Conservation (phyloP, 441 rosid genomes). For the Lepidium campestre region DNA sequence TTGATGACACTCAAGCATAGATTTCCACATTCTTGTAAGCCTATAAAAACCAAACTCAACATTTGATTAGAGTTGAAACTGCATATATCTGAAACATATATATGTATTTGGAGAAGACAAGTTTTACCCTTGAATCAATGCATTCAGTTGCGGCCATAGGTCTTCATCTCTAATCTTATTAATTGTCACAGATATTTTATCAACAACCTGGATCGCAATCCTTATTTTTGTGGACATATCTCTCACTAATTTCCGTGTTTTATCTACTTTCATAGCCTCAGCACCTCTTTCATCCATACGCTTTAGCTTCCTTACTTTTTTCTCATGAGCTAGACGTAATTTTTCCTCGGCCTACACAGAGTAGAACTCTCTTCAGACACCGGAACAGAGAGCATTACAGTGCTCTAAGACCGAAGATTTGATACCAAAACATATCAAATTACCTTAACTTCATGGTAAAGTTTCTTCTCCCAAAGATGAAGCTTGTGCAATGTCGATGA, state of each 20-base stretch:
- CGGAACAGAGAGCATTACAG: neutral
- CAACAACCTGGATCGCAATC: slow-evolving; percentile 84
- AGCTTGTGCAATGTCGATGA: slow-evolving; percentile 86
- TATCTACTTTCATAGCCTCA: slow-evolving; percentile 58
- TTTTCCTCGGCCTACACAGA: slow-evolving; percentile 75
- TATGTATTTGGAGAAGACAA: neutral
- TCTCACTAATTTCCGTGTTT: slow-evolving; percentile 49
- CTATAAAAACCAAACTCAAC: slow-evolving; percentile 27
- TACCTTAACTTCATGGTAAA: slow-evolving; percentile 88
- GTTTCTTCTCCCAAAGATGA: slow-evolving; percentile 94
- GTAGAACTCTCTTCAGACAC: neutral
- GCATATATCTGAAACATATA: neutral
- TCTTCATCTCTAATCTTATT: slow-evolving; percentile 96
- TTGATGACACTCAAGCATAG: slow-evolving; percentile 86
- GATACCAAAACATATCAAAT: neutral
- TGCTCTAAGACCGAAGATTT: neutral
- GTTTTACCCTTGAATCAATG: slow-evolving; percentile 78
- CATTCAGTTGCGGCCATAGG: slow-evolving; percentile 84
- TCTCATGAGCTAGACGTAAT: slow-evolving; percentile 72
- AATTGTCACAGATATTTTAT: slow-evolving; percentile 73
- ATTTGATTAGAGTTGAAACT: neutral
- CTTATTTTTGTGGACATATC: slow-evolving; percentile 72
- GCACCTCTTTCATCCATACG: slow-evolving; percentile 79
- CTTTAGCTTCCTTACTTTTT: slow-evolving; percentile 63
- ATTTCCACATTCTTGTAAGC: slow-evolving; percentile 86